Base-by-base conservation (phyloP, 345 rosid genomes). In the Eucalyptus decipiens region DNA sequence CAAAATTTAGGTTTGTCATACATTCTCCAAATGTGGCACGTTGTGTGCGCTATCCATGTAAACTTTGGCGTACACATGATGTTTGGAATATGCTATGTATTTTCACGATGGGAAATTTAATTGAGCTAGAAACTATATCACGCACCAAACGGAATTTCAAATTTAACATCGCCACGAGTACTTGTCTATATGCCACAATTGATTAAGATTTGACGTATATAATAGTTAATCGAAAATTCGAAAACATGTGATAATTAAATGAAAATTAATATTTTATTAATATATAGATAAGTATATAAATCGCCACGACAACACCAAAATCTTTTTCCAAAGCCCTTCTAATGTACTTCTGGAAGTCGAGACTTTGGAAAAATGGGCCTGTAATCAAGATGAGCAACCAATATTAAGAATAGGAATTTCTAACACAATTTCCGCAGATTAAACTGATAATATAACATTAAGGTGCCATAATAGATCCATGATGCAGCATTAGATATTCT, bases 301-400 rank as follows among this genome's bases (percentile, higher is more conserved):
- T 95, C 88, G 95, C 97, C 0, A 92, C 95, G 3, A 96, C 94
- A 14, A 90, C 95, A 87, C 94, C 94, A 87, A 97, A 95, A 89
- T 97, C 98, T 80, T 92, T 90, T 56, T 95, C 98, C 88, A 95
- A 89, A 30, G 97, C 95, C 93, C 97, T 94, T 92, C 92, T 94
- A 76, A 97, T 92, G 91, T 93, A 96, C 87, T 94, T 95, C 88
- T 96, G 97, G 91, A 97, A 97, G 89, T 97, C 95, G 58, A 93
- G 96, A 49, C 94, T 67, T 91, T 93, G 15, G 94, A 92, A 72
- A 96, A 94, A 93, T 97, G 99, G 26, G 98, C 97, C 99, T 97
- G 90, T 60, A 10, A 49, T 87, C 85, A 83, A 21, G 37, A 85
- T 9, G 37, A 26, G 42, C 51, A 62, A 87, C 17, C 6, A 30